These are phyloP conservation scores for Yamadazyma paraphyllophila DNA, from an alignment of 805 yeast species.

Conservation along the genomic window DNA sequence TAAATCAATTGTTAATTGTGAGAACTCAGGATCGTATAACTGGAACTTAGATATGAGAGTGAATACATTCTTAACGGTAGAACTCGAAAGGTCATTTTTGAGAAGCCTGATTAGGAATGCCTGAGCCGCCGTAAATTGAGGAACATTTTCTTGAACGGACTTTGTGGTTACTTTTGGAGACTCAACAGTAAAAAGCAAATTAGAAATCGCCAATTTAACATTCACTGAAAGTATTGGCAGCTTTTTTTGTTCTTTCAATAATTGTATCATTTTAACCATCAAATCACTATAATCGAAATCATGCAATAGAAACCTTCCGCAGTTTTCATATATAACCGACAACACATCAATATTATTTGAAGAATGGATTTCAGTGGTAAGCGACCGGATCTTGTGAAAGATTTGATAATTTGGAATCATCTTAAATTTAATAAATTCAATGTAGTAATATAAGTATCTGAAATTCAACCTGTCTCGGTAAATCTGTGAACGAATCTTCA, in stretches of 20 bases:
- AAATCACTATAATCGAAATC: slow-evolving; percentile 54
- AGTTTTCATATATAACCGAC: slow-evolving; percentile 65
- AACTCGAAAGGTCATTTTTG: slow-evolving; percentile 2
- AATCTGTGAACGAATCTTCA: slow-evolving; percentile 59
- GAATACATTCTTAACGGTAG: slow-evolving; percentile 28
- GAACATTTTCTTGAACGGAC: neutral
- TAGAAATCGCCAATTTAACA: slow-evolving; percentile 58
- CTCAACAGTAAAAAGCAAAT: slow-evolving; percentile 51
- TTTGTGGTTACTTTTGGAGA: slow-evolving; percentile 40
- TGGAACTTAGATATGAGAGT: slow-evolving; percentile 24
- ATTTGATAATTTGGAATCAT: slow-evolving; percentile 67
- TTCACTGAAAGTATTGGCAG: slow-evolving; percentile 50
- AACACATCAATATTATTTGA: slow-evolving; percentile 67
- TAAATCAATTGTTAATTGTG: slow-evolving; percentile 30
- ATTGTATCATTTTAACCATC: slow-evolving; percentile 61
- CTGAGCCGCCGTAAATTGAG: slow-evolving; percentile 28
- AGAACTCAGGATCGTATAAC: slow-evolving; percentile 21
- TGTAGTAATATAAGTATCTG: slow-evolving; percentile 58
- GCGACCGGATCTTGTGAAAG: slow-evolving; percentile 67
- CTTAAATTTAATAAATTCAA: slow-evolving; percentile 75
- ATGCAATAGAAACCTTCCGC: slow-evolving; percentile 64
- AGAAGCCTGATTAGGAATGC: slow-evolving; percentile 30
- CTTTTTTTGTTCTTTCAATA: slow-evolving; percentile 50
- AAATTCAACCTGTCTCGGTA: slow-evolving; percentile 48
- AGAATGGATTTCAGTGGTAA: slow-evolving; percentile 50